Evolutionary conservation across 2,329 filamentous ascomycete species (phyloP).

Genomic region (Claviceps citrina): DNA sequence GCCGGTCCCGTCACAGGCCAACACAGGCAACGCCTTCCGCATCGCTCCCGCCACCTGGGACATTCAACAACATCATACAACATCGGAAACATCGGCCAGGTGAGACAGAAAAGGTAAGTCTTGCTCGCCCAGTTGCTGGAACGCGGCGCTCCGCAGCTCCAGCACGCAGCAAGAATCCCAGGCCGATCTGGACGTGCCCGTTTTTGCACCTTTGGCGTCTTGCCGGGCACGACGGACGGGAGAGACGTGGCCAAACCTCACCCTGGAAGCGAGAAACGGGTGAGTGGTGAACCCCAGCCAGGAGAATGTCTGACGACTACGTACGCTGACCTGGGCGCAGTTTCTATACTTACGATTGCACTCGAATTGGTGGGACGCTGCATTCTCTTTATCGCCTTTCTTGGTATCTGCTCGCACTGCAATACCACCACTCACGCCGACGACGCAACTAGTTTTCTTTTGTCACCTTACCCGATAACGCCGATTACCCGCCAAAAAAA

Average conservation of each 20-base stretch:
- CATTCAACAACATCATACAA: conserved; percentile 3
- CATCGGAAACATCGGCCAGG: too few relatives aligned
- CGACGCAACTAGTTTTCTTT: conserved; percentile 3
- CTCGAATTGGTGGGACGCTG: too few relatives aligned
- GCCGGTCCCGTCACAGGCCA: conserved; percentile 13
- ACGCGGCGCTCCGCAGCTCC: conserved; percentile 3
- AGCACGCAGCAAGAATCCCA: conserved; percentile 1
- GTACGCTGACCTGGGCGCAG: conserved; percentile 1
- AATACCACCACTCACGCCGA: neutral
- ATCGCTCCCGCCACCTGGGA: conserved; percentile 4
- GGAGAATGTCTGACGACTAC: neutral
- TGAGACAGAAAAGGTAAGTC: conserved; percentile 10
- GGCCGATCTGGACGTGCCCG: neutral
- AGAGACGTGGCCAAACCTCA: neutral
- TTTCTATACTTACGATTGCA: too few relatives aligned
- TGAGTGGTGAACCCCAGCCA: conserved; percentile 1
- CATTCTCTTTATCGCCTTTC: neutral
- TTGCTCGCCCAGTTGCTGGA: conserved; percentile 5
- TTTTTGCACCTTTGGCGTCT: neutral
- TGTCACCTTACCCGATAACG: neutral
- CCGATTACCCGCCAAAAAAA: neutral
- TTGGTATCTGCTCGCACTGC: neutral
- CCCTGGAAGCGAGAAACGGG: neutral
- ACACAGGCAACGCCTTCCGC: conserved; percentile 11
- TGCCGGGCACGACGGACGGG: neutral